These are phyloP conservation scores for Actinidia arguta DNA, from an alignment of 179 eudicot genomes.

Conservation along the genomic window DNA sequence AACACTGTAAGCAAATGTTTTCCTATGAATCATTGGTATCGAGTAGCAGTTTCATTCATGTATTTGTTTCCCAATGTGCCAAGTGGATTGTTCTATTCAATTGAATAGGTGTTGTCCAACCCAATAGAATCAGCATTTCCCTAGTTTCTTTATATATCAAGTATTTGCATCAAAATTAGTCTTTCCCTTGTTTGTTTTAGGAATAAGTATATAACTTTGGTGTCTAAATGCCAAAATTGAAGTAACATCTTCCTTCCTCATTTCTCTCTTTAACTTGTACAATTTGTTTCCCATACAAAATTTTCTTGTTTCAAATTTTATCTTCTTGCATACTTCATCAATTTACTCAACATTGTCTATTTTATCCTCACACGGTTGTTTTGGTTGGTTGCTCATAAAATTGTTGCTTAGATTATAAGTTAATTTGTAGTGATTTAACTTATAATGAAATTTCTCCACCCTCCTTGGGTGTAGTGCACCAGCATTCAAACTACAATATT, in stretches of 20 bases:
- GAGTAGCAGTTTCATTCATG: background rate
- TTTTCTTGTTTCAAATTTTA: background rate
- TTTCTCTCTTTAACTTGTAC: background rate
- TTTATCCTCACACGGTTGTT: too few relatives aligned
- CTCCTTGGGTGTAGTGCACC: background rate
- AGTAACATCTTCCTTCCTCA: too few relatives aligned
- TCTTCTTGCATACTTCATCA: too few relatives aligned
- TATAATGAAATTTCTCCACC: background rate
- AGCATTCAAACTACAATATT: background rate
- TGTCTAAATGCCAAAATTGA: background rate
- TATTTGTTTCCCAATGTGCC: background rate
- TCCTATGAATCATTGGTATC: background rate
- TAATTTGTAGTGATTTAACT: background rate
- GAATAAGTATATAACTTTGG: background rate
- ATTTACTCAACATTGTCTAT: too few relatives aligned
- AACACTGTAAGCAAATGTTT: constrained; percentile 51
- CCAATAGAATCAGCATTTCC: background rate
- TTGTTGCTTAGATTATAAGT: too few relatives aligned
- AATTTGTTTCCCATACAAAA: background rate
- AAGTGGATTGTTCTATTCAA: background rate
- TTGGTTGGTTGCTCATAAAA: too few relatives aligned
- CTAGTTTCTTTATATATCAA: background rate
- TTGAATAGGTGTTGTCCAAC: background rate
- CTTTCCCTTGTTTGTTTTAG: background rate
- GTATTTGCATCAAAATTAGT: background rate